A percentile compares a stretch with the other conserved stretches of the same genome.
Conservation (phyloP, 768 basidiomycete genomes). For the Macrolepiota dolichaula region DNA sequence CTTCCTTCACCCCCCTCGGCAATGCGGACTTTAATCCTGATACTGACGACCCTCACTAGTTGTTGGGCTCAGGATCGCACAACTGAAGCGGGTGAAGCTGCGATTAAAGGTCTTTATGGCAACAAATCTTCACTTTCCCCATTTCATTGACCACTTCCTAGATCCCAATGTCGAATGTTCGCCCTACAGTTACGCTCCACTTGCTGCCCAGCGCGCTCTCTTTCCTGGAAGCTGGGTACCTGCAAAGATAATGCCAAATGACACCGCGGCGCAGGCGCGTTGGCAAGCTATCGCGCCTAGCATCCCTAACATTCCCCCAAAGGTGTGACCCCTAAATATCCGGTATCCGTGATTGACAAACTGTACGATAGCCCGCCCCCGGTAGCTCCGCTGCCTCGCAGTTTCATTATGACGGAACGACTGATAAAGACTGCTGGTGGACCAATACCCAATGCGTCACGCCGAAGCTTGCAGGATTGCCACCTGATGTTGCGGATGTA, state of each 20-base stretch:
- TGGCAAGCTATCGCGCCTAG: conserved; percentile 39
- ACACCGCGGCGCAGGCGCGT: conserved; percentile 37
- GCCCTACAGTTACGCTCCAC: conserved; percentile 37
- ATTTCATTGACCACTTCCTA: neutral
- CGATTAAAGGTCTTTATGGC: conserved; percentile 27
- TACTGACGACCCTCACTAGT: neutral
- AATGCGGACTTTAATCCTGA: neutral
- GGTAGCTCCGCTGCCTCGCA: conserved; percentile 18
- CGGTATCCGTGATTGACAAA: conserved; percentile 1
- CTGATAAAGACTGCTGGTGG: conserved; percentile 58
- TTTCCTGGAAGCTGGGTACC: conserved; percentile 46
- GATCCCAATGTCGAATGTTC: conserved; percentile 32
- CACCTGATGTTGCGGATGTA: conserved; percentile 39
- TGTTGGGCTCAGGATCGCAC: conserved; percentile 25
- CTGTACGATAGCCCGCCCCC: conserved; percentile 17
- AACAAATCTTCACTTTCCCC: neutral
- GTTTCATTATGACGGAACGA: conserved; percentile 26
- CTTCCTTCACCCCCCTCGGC: neutral
- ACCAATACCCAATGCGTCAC: conserved; percentile 36
- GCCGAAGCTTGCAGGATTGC: conserved; percentile 43
- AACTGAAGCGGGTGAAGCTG: conserved; percentile 30
- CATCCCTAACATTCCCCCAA: conserved; percentile 47
- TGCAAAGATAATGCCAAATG: conserved; percentile 39
- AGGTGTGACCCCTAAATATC: conserved; percentile 22
- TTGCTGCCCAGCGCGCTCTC: conserved; percentile 23